Evolutionary conservation across 1,284 basidiomycete species (phyloP).

Genomic region (Ganoderma leucocontextum): DNA sequence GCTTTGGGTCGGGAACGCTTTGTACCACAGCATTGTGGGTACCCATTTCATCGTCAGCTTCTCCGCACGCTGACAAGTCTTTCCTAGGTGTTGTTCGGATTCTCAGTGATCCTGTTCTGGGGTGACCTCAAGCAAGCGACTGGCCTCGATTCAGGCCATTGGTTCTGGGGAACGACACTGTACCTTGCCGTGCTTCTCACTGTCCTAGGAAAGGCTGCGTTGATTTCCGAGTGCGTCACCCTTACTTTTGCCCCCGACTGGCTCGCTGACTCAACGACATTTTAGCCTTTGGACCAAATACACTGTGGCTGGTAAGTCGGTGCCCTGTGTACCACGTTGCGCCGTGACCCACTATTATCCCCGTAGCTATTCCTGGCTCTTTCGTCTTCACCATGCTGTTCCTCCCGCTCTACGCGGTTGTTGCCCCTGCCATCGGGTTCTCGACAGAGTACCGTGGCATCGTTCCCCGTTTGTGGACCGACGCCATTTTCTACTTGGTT

Average conservation of each 20-base stretch:
- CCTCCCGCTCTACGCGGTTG: conserved; percentile 88
- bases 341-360: conserved; percentile 26
- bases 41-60: neutral
- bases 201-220: conserved; percentile 95
- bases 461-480: conserved; percentile 88
- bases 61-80: conserved; percentile 6
- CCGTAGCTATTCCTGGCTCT: conserved; percentile 91
- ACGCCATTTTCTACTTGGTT: conserved; percentile 90
- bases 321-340: neutral
- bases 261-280: neutral
- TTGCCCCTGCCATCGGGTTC: conserved; percentile 89
- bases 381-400: conserved; percentile 95
- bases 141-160: conserved; percentile 90
- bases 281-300: conserved; percentile 98
- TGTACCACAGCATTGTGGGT: conserved; percentile 92
- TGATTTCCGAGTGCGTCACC: conserved; percentile 91
- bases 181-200: conserved; percentile 95
- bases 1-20: conserved; percentile 94
- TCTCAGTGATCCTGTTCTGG: conserved; percentile 93
- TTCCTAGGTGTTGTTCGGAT: conserved; percentile 81
- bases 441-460: conserved; percentile 92
- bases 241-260: conserved; percentile 2
- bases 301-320: conserved; percentile 80
- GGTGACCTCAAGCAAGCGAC: conserved; percentile 84
- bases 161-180: conserved; percentile 98